A percentile compares a stretch with the other conserved stretches of the same genome.
phyloP scores from a whole-genome alignment of 1,139 yeast genomes.

The Scheffersomyces segobiensis region DNA sequence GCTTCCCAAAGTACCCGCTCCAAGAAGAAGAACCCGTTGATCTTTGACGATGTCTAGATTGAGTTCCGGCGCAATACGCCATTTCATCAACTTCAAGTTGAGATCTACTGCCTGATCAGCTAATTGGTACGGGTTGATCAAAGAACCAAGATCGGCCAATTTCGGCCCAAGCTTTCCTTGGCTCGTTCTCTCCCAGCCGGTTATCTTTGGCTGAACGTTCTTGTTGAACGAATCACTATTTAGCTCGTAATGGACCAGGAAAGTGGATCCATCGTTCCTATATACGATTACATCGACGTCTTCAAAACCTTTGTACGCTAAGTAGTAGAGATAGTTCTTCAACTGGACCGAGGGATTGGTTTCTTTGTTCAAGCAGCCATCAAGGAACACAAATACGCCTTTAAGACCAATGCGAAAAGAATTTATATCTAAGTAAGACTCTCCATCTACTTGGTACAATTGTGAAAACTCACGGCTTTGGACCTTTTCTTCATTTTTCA shows the following conservation, averaged over 20 bases:
- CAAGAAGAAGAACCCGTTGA: constrained; percentile 73
- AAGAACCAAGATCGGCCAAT: constrained; percentile 73
- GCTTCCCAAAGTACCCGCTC: constrained; percentile 95
- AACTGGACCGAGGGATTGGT: constrained; percentile 60
- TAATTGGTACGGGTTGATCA: constrained; percentile 75
- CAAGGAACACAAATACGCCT: constrained; percentile 54
- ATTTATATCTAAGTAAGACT: background rate
- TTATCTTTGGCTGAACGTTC: constrained; percentile 36
- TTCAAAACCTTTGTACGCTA: constrained; percentile 41
- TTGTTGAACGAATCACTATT: constrained; percentile 8
- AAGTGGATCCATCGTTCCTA: constrained; percentile 28
- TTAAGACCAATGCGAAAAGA: background rate
- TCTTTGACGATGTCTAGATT: constrained; percentile 63
- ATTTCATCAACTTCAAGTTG: constrained; percentile 88
- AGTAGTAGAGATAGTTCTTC: constrained; percentile 63
- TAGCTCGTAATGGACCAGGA: constrained; percentile 20
- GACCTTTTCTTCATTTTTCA: background rate
- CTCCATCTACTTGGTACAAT: background rate
- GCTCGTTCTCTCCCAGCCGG: constrained; percentile 90
- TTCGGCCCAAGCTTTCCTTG: constrained; percentile 79
- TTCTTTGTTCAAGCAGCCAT: constrained; percentile 50
- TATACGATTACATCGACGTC: constrained; percentile 41
- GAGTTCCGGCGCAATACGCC: constrained; percentile 88
- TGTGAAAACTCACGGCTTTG: background rate
- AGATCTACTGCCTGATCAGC: constrained; percentile 92